Evolutionary conservation across 495 filamentous ascomycete species (phyloP), one percentile per base, ranked within the genome.

Genomic region (Pseudoneurospora amorphoporcata): DNA sequence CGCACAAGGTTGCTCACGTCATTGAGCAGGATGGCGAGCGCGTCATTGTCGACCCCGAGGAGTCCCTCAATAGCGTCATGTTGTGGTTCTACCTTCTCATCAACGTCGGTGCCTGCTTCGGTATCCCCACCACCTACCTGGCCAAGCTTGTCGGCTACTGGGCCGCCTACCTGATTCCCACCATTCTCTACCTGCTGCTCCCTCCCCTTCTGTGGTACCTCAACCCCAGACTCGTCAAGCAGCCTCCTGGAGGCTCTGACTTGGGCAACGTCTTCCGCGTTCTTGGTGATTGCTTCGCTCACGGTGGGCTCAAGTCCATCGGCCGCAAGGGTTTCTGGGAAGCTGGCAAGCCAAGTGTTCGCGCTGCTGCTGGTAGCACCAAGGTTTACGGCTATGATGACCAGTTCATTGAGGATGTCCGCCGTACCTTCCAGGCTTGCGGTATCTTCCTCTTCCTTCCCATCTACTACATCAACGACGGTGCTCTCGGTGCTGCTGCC

Each of bases 11-110:
- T 23, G 77, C 87, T 71, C 88, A 88, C 74, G 86, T 89, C 38
- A 88, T 89, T 76, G 83, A 89, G 37, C 85, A 87, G 81, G 88
- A 84, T 70, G 92, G 92, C 70, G 91, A 94, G 82, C 86, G 88
- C 40, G 90, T 92, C 35, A 88, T 95, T 70, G 87, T 94, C 47
- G 91, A 94, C 76, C 92, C 92, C 2, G 83, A 88, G 61, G 86
- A 92, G 68, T 94, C 92, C 12, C 87, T 92, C 72, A 90, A 92
- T 81, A 86, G 89, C 61, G 90, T 95, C 71, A 82, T 84, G 82
- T 70, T 85, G 70, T 83, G 81, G 81, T 92, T 92, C 80, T 94
- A 94, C 78, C 81, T 87, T 61, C 89, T 90, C 75, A 92, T 94
- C 84, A 94, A 95, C 81, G 53, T 95, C 68, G 92, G 92, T 85